Base-by-base conservation (phyloP, 176 grass and related monocot genomes). In the Lolium multiflorum region DNA sequence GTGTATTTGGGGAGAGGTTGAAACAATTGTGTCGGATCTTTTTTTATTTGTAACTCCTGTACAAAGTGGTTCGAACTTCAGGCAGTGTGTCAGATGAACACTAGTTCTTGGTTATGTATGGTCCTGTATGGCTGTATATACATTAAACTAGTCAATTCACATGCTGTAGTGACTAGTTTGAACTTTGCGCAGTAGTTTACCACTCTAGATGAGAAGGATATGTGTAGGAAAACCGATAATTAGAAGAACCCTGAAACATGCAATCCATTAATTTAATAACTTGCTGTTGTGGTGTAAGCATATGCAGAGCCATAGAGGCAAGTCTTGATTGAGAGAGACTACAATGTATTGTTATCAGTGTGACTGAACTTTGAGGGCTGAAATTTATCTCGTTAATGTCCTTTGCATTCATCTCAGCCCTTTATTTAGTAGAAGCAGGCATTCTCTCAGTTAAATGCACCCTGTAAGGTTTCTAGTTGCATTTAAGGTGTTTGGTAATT, bases 401-500 rank as follows among this genome's bases (percentile, higher is more conserved):
- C 2, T 11, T 3, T 86, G 26, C 11, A 16, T 55, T 20, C 41
- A 70, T 25, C 50, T 49, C 15, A 54, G 11, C 4, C 48, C 20
- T 35, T 35, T 68, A 81, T 69, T 81, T 52, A 21, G 5, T 86
- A 11, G 41, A 12, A 37, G 9, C 69, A 7, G 52, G 11, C 60
- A 20, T 59, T 78, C 14, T 58, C 31, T 35, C 2, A 7, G 55
- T 11, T 37, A 37, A 43, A 8, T 28, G 24, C 12, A 47, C 15
- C n/a, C 81, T 35, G 39, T 60, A 46, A 8, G 8, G 41, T 60
- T 41, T 57, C 52, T 59, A 18, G 2, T 78, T 83, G 73, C 67
- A 58, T 81, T 63, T 57, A 57, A 37, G 22, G 37, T 43, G 51
- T 58, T 87, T 80, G 18, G 48, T 87, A 56, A 28, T 76, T 31